Evolutionary conservation across 768 basidiomycete species (phyloP).

Genomic region (Boletus reticulatus): DNA sequence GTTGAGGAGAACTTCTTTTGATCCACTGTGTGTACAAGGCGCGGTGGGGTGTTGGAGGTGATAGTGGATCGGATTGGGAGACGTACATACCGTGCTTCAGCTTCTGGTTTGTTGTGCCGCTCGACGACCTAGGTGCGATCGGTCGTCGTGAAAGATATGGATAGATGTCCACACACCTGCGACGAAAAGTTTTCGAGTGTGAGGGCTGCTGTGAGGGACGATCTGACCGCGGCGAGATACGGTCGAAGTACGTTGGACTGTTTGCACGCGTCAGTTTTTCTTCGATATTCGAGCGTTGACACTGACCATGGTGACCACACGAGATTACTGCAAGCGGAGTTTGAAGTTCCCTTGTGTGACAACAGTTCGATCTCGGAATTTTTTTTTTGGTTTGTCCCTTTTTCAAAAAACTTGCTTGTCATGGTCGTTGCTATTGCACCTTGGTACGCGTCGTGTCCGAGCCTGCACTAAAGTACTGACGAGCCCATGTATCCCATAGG

Average conservation of each 20-base stretch:
- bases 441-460: conserved; percentile 46
- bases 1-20: conserved; percentile 92
- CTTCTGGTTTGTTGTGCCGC: conserved; percentile 95
- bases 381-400: conserved; percentile 1
- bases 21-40: conserved; percentile 52
- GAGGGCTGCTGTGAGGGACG: conserved; percentile 95
- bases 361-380: not conserved
- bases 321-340: conserved; percentile 42
- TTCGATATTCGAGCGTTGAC: not conserved
- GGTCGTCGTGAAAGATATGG: conserved; percentile 4
- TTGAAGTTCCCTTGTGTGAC: conserved; percentile 23
- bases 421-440: conserved; percentile 65
- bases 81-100: conserved; percentile 72
- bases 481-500: conserved; percentile 39
- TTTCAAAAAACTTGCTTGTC: conserved; percentile 16
- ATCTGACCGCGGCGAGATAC: conserved; percentile 93
- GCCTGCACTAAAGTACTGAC: not conserved
- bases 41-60: conserved; percentile 1
- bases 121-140: conserved; percentile 73
- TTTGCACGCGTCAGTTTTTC: conserved; percentile 10
- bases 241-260: conserved; percentile 96
- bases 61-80: not conserved
- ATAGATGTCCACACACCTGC: conserved; percentile 40
- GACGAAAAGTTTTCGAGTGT: conserved; percentile 98
- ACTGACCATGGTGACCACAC: conserved; percentile 8